phyloP scores from a whole-genome alignment of 768 basidiomycete species.

The Lentinula raphanica region DNA sequence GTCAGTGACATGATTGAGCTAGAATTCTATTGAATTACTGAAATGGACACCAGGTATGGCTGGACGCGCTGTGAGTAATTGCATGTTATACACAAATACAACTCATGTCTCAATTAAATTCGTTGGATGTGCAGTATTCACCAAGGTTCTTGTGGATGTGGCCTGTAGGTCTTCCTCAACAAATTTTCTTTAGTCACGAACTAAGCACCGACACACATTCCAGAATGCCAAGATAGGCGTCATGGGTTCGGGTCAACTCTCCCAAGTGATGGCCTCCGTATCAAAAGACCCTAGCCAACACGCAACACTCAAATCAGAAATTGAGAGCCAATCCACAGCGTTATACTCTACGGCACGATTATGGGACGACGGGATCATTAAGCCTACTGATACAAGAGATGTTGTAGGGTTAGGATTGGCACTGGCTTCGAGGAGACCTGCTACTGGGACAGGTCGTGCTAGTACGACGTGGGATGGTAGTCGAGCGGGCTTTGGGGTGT shows the following conservation, averaged over 20 bases:
- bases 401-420: constrained; percentile 85
- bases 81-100: no score
- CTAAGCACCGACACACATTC: neutral
- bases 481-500: constrained; percentile 77
- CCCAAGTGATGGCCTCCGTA: constrained; percentile 79
- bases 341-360: constrained; percentile 87
- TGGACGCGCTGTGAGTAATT: constrained; percentile 72
- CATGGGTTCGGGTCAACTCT: constrained; percentile 92
- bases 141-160: constrained; percentile 98
- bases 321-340: constrained; percentile 85
- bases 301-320: constrained; percentile 66
- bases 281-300: constrained; percentile 72
- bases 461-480: constrained; percentile 68
- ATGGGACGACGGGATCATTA: constrained; percentile 93
- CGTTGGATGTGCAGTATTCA: constrained; percentile 57
- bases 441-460: constrained; percentile 8
- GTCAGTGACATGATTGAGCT: constrained; percentile 32
- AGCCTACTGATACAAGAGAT: constrained; percentile 83
- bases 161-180: constrained; percentile 65
- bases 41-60: constrained; percentile 72
- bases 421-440: constrained; percentile 49
- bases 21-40: constrained; percentile 6
- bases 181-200: neutral
- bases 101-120: constrained; percentile 10
- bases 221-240: constrained; percentile 91